A percentile compares a stretch with the other conserved stretches of the same genome.
phyloP scores from a whole-genome alignment of 1,284 basidiomycete genomes.

The Mycena sp. region DNA sequence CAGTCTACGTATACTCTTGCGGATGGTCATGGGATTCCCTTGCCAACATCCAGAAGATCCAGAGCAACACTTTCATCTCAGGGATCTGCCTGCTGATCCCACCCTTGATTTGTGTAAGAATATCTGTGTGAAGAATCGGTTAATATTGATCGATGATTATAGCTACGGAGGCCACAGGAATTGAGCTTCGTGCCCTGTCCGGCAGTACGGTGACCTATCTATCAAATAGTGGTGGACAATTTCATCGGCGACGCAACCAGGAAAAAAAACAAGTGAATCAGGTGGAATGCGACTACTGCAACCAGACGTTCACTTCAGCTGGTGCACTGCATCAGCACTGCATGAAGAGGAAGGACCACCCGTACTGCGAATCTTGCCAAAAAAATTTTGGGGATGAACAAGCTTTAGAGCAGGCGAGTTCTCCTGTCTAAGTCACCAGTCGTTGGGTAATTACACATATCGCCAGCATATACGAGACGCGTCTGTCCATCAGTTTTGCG shows the following conservation, averaged over 20 bases:
- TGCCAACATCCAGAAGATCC: neutral
- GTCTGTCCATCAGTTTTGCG: constrained; percentile 9
- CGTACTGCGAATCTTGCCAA: constrained; percentile 10
- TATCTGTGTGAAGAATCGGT: neutral
- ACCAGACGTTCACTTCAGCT: neutral
- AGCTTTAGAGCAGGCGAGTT: constrained; percentile 7
- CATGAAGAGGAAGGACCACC: neutral
- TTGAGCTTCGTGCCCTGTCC: neutral
- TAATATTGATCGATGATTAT: neutral
- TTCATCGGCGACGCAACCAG: neutral
- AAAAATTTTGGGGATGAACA: constrained; percentile 1
- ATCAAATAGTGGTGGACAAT: neutral
- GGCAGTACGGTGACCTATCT: neutral
- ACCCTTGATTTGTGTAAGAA: neutral
- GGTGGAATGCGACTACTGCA: constrained; percentile 7
- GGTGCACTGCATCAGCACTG: constrained; percentile 7
- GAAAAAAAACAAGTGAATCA: too few relatives aligned
- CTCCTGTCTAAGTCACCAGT: too few relatives aligned
- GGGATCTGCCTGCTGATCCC: neutral
- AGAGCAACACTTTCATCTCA: neutral
- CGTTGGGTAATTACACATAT: neutral
- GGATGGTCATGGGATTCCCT: neutral
- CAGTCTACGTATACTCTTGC: neutral
- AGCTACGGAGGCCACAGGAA: neutral
- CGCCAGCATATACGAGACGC: constrained; percentile 5